Conservation (phyloP, 2,329 filamentous ascomycete species). For the Nemania abortiva region DNA sequence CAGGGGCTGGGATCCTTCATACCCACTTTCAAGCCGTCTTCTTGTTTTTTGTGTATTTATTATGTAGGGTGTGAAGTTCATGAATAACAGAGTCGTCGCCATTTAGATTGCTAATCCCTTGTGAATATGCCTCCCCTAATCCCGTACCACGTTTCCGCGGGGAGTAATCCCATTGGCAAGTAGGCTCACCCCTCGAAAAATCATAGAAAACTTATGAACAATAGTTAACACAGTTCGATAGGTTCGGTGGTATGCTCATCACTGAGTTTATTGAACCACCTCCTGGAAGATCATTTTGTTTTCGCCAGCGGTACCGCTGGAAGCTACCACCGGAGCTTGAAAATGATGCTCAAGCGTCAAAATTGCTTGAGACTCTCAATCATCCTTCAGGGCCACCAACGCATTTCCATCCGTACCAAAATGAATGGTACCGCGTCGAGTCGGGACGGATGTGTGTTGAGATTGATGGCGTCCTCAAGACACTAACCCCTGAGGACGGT, state of each 20-base stretch:
- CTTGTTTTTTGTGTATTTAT: constrained; percentile 7
- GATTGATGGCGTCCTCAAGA: constrained; percentile 44
- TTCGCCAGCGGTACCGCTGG: constrained; percentile 46
- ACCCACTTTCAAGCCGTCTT: constrained; percentile 3
- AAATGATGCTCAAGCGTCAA: constrained; percentile 7
- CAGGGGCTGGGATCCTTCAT: constrained; percentile 7
- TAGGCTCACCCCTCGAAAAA: neutral
- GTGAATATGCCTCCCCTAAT: constrained; percentile 20
- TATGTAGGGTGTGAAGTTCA: neutral
- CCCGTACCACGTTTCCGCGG: constrained; percentile 18
- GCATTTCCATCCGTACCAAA: constrained; percentile 53
- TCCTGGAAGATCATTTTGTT: constrained; percentile 45
- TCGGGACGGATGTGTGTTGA: constrained; percentile 49
- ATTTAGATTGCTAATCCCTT: neutral
- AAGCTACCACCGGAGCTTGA: constrained; percentile 25
- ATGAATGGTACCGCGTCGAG: constrained; percentile 49
- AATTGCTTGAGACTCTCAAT: neutral
- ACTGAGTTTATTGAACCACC: constrained; percentile 48
- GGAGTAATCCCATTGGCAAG: constrained; percentile 20
- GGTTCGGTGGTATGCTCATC: constrained; percentile 43
- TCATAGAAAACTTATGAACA: neutral
- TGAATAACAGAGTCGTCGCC: neutral
- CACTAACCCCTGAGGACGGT: constrained; percentile 47
- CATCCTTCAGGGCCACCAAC: constrained; percentile 44
- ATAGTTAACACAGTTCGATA: constrained; percentile 15